These are phyloP conservation scores for Cladosporium sp. DNA, from an alignment of 2,329 filamentous ascomycete genomes.

Conservation along the genomic window DNA sequence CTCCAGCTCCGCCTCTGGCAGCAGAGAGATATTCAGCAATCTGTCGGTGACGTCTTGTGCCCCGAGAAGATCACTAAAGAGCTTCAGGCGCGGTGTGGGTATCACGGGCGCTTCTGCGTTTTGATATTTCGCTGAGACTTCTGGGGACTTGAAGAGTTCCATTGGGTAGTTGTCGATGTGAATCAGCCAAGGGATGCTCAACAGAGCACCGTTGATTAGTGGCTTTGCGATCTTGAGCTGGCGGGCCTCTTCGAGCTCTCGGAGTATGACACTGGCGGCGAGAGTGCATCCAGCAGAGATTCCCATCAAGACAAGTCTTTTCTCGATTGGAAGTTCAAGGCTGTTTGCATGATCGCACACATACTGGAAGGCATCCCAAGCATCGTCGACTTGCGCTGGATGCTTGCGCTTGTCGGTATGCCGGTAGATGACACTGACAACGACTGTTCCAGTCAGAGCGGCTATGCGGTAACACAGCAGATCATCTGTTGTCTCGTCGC, in stretches of 20 bases:
- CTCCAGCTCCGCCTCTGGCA: not conserved
- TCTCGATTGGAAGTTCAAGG: not conserved
- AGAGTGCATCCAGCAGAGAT: constrained; percentile 4
- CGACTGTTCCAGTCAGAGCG: not conserved
- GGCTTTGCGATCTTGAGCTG: not conserved
- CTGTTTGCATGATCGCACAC: not conserved
- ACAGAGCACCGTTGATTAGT: not conserved
- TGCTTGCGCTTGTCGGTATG: not conserved
- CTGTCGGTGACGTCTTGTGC: not conserved
- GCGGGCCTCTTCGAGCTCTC: not conserved
- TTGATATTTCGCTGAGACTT: not conserved
- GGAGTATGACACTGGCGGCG: not conserved
- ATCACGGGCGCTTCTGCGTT: not conserved
- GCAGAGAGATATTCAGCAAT: not conserved
- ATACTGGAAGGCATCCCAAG: constrained; percentile 1
- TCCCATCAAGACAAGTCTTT: not conserved
- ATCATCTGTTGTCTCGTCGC: not conserved
- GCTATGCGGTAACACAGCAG: not conserved
- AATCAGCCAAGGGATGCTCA: not conserved
- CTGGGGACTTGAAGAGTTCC: not conserved
- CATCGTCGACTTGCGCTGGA: not conserved
- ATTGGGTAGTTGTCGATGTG: constrained; percentile 1
- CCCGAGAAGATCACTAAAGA: not conserved
- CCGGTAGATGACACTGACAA: not conserved
- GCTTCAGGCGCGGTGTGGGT: not conserved